A percentile compares a stretch with the other conserved stretches of the same genome.
Evolutionary conservation across 768 basidiomycete genomes (phyloP).

Genomic region (Ramaria rubella): DNA sequence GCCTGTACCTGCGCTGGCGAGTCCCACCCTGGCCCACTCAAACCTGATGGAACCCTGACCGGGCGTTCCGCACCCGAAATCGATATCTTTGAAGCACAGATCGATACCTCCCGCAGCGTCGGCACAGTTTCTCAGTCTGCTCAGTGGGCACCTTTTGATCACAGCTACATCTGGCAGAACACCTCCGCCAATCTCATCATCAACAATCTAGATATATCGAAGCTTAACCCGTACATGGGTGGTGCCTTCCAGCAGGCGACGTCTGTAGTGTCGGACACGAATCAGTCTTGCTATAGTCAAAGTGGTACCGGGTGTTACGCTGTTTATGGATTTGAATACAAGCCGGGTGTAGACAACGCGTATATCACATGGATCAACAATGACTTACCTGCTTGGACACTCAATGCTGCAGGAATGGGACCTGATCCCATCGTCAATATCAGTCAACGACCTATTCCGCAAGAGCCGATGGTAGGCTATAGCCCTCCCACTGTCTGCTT

Average conservation of each 20-base stretch:
- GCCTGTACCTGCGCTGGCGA: slow-evolving; percentile 85
- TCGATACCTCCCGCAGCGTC: slow-evolving; percentile 21
- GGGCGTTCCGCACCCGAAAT: slow-evolving; percentile 86
- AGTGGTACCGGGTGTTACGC: slow-evolving; percentile 46
- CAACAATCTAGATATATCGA: slow-evolving; percentile 41
- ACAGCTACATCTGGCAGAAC: slow-evolving; percentile 64
- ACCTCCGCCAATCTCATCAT: slow-evolving; percentile 53
- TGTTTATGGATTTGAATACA: slow-evolving; percentile 78
- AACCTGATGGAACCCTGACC: slow-evolving; percentile 68
- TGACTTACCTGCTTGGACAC: slow-evolving; percentile 58
- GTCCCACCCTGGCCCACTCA: slow-evolving; percentile 81
- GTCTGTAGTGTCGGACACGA: slow-evolving; percentile 63
- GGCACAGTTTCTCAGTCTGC: slow-evolving; percentile 78
- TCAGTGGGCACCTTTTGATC: slow-evolving; percentile 81
- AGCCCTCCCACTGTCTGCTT: too few species aligned
- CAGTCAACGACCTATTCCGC: slow-evolving; percentile 60
- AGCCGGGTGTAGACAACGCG: slow-evolving; percentile 66
- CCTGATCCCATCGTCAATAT: slow-evolving; percentile 59
- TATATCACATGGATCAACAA: slow-evolving; percentile 79
- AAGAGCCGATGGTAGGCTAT: slow-evolving; percentile 79
- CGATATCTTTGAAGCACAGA: slow-evolving; percentile 83
- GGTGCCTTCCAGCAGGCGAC: slow-evolving; percentile 80
- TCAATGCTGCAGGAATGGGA: slow-evolving; percentile 55
- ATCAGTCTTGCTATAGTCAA: slow-evolving; percentile 65
- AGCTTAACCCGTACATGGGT: slow-evolving; percentile 63